A percentile compares a stretch with the other conserved stretches of the same genome.
These are phyloP conservation scores for Globisporangium rhizosaccharum DNA, from an alignment of 352 stramenopile species.

Conservation along the genomic window DNA sequence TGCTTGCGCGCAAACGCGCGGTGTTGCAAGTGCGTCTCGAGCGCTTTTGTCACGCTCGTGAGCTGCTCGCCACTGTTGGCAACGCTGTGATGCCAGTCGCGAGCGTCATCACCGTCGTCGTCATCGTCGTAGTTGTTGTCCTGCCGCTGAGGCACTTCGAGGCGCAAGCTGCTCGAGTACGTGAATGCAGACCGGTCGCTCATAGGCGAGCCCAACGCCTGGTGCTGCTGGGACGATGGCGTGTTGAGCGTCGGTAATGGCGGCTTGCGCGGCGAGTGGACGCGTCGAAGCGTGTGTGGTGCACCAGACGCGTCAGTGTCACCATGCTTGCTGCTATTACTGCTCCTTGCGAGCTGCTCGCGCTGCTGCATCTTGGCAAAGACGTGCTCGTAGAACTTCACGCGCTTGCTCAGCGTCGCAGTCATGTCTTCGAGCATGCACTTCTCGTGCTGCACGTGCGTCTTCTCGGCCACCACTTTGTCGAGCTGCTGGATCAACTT, in stretches of 20 bases:
- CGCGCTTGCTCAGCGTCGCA: conserved; percentile 40
- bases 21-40: conserved; percentile 41
- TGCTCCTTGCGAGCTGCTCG: conserved; percentile 21
- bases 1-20: conserved; percentile 49
- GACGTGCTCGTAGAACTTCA: conserved; percentile 67
- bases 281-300: not conserved
- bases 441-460: conserved; percentile 34
- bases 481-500: conserved; percentile 49
- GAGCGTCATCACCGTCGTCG: conserved; percentile 10
- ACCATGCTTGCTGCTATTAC: not conserved
- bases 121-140: conserved; percentile 4
- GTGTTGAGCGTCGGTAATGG: conserved; percentile 20
- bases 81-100: not conserved
- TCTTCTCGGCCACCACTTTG: conserved; percentile 29
- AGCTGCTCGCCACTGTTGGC: conserved; percentile 19
- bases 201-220: not conserved
- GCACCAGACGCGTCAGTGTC: not conserved
- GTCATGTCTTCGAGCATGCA: conserved; percentile 67
- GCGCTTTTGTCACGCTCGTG: conserved; percentile 27
- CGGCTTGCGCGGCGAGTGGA: conserved; percentile 25
- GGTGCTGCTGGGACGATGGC: not conserved
- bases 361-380: conserved; percentile 59
- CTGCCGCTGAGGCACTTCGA: too few species aligned
- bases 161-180: not conserved
- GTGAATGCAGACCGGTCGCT: conserved; percentile 13